Conservation (phyloP, 2,329 filamentous ascomycete species). For the Venturia effusa region DNA sequence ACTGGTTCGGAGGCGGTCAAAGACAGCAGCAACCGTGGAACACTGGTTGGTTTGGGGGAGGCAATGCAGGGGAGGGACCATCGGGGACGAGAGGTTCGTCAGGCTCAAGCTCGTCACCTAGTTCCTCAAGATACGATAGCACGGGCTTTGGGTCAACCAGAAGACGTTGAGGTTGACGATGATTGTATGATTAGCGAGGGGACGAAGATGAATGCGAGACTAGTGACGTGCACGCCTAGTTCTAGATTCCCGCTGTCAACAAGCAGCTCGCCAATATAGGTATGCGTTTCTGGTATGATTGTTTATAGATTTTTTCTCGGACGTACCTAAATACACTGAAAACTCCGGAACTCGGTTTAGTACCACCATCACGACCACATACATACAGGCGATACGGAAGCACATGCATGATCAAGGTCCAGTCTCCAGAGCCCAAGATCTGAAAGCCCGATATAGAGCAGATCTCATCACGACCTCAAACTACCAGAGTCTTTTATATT, state of each 20-base stretch:
- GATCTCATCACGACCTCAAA: background rate
- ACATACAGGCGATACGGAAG: no score
- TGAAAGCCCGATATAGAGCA: background rate
- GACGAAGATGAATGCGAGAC: background rate
- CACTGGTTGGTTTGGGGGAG: slow-evolving; percentile 20
- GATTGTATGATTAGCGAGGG: background rate
- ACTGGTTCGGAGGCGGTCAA: slow-evolving; percentile 14
- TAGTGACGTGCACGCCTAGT: no score
- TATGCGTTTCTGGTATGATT: no score
- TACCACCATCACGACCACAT: background rate
- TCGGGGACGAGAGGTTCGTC: background rate
- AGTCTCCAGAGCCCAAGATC: background rate
- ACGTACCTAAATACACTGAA: background rate
- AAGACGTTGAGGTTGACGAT: slow-evolving; percentile 18
- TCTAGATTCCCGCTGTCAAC: no score
- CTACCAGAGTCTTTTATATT: background rate
- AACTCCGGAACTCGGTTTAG: background rate
- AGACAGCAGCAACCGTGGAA: slow-evolving; percentile 18
- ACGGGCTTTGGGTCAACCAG: slow-evolving; percentile 64
- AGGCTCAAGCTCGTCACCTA: slow-evolving; percentile 18
- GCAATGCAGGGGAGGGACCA: slow-evolving; percentile 11
- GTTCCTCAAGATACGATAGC: slow-evolving; percentile 49
- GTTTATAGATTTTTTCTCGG: background rate
- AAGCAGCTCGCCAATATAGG: no score
- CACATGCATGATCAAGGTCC: no score